A percentile compares a stretch with the other conserved stretches of the same genome.
These are phyloP conservation scores for Brasilioporus rufonigricans DNA, from an alignment of 768 basidiomycete genomes.

Conservation along the genomic window DNA sequence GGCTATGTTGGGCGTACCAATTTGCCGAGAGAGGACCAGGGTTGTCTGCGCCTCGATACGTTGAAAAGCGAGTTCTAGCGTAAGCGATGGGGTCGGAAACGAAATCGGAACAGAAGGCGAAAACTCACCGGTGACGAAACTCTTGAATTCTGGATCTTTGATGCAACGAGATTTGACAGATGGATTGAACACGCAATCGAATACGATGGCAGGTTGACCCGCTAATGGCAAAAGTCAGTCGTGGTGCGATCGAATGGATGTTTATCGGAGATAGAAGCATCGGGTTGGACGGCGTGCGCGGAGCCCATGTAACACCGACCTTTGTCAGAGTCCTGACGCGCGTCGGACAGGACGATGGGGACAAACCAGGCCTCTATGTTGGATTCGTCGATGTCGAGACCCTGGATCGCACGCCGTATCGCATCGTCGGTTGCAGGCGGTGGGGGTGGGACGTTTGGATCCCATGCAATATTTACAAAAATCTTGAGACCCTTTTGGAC, in stretches of 20 bases:
- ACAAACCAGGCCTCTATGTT: slow-evolving; percentile 54
- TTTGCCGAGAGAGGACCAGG: slow-evolving; percentile 62
- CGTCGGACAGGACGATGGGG: slow-evolving; percentile 70
- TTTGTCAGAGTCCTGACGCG: slow-evolving; percentile 65
- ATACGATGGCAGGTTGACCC: slow-evolving; percentile 65
- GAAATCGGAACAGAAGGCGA: not conserved
- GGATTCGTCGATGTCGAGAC: slow-evolving; percentile 41
- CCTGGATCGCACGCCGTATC: slow-evolving; percentile 57
- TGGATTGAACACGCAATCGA: slow-evolving; percentile 68
- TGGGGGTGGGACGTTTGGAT: slow-evolving; percentile 63
- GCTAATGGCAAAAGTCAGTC: slow-evolving; percentile 38
- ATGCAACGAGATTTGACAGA: slow-evolving; percentile 57
- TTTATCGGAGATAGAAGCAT: slow-evolving; percentile 15
- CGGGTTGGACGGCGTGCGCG: slow-evolving; percentile 11
- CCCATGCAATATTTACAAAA: slow-evolving; percentile 77
- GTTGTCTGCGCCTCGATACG: slow-evolving; percentile 61
- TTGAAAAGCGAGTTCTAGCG: slow-evolving; percentile 63
- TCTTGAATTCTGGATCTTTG: slow-evolving; percentile 62
- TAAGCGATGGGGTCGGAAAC: slow-evolving; percentile 13
- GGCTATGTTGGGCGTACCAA: slow-evolving; percentile 72
- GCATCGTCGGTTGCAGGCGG: slow-evolving; percentile 57
- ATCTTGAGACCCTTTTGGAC: slow-evolving; percentile 56
- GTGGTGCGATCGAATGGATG: not conserved
- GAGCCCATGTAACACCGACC: slow-evolving; percentile 38
- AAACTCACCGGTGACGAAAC: slow-evolving; percentile 60